These are phyloP conservation scores for Eucalyptus polyanthemos DNA, from an alignment of 345 rosid genomes.

Conservation along the genomic window DNA sequence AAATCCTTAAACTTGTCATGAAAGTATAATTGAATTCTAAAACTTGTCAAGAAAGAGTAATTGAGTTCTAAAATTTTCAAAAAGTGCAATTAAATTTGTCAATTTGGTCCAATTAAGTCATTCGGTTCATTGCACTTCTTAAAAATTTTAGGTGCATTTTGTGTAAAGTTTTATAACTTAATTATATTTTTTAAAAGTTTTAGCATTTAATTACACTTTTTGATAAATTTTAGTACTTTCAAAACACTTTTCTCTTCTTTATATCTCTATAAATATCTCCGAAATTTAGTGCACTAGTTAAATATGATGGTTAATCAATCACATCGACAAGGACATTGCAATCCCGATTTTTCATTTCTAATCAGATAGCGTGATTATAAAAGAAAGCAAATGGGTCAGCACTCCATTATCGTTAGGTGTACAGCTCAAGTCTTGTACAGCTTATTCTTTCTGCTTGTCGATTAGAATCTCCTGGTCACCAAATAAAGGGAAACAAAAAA, in stretches of 20 bases:
- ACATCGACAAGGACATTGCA: background rate
- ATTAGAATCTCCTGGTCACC: background rate
- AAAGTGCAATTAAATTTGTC: accelerated
- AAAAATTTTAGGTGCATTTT: background rate
- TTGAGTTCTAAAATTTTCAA: too few relatives aligned
- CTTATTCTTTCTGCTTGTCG: background rate
- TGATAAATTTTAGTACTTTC: too few relatives aligned
- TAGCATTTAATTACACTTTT: accelerated
- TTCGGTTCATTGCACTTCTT: too few relatives aligned
- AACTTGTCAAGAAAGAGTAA: too few relatives aligned
- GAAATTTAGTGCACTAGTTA: background rate
- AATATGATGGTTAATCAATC: background rate
- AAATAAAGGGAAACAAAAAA: background rate
- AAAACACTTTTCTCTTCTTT: too few relatives aligned
- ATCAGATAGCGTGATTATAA: background rate
- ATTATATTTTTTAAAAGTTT: accelerated
- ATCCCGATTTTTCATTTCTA: background rate
- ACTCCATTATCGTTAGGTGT: background rate
- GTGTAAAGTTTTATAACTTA: accelerated
- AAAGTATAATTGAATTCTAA: too few relatives aligned
- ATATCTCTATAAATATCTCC: background rate
- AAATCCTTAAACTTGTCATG: accelerated
- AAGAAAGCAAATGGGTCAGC: background rate
- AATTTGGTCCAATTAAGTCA: background rate
- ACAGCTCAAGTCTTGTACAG: background rate